phyloP scores from a whole-genome alignment of 495 filamentous ascomycete species.

The Thermochaetoides thermophila region DNA sequence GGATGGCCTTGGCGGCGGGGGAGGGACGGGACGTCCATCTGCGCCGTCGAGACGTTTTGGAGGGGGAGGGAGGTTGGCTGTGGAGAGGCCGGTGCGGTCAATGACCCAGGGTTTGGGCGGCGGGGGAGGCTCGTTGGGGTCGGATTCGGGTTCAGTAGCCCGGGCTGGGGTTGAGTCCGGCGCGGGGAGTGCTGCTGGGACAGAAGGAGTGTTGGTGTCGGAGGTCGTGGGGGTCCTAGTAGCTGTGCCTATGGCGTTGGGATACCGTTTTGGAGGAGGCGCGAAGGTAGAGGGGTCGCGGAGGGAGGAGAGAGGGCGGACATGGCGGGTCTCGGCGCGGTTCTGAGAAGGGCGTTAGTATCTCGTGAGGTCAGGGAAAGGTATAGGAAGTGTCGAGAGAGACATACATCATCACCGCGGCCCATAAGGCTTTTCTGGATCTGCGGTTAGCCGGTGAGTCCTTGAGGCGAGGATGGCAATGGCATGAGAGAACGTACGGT shows the following conservation, averaged over 20 bases:
- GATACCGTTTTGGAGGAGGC: constrained; percentile 55
- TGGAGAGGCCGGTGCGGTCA: constrained; percentile 58
- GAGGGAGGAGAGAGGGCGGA: constrained; percentile 58
- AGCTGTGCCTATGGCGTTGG: constrained; percentile 1
- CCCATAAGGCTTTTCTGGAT: constrained; percentile 29
- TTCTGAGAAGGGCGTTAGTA: constrained; percentile 3
- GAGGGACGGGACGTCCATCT: constrained; percentile 18
- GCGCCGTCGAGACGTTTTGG: constrained; percentile 43
- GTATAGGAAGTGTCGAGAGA: too few species aligned
- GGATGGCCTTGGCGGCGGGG: constrained; percentile 12
- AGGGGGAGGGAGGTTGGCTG: constrained; percentile 54
- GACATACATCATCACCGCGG: constrained; percentile 19
- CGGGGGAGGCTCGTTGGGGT: constrained; percentile 22
- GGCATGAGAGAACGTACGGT: too few species aligned
- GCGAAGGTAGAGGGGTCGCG: constrained; percentile 75
- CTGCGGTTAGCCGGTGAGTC: background rate
- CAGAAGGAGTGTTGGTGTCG: constrained; percentile 4
- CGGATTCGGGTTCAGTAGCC: background rate
- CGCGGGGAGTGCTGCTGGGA: constrained; percentile 1
- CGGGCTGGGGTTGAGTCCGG: constrained; percentile 1
- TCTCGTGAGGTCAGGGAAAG: background rate
- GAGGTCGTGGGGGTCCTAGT: constrained; percentile 1
- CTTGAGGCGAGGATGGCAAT: too few species aligned
- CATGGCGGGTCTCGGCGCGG: constrained; percentile 30
- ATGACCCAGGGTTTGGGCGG: constrained; percentile 54